Conservation (phyloP, 1,284 basidiomycete species). For the Ganoderma sinense region DNA sequence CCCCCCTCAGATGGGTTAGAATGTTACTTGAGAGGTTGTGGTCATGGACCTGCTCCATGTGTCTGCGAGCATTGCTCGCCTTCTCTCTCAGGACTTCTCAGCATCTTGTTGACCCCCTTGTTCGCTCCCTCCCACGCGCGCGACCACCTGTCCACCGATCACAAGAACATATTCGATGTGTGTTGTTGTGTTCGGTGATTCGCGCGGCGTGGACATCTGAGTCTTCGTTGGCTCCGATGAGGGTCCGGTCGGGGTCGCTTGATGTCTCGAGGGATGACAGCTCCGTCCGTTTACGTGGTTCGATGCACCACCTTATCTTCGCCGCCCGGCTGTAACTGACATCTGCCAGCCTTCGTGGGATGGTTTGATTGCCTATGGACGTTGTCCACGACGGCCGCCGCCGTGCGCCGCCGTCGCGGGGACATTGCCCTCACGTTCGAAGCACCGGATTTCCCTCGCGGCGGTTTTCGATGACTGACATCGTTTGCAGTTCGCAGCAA, state of each 20-base stretch:
- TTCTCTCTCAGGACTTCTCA: neutral
- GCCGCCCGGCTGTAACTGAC: neutral
- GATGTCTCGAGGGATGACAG: neutral
- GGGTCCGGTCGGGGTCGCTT: neutral
- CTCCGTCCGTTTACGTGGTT: neutral
- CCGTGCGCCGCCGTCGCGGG: neutral
- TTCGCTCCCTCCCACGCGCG: neutral
- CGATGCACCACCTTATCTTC: neutral
- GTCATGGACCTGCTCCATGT: neutral
- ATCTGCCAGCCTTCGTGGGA: neutral
- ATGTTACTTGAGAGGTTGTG: neutral
- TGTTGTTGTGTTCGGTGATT: neutral
- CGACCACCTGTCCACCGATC: neutral
- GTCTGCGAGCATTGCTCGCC: neutral
- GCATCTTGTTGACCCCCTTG: neutral
- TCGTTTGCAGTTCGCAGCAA: constrained; percentile 76
- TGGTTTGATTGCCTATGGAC: neutral
- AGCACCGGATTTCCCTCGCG: neutral
- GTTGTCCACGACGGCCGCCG: neutral
- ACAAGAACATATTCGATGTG: neutral
- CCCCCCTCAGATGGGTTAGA: neutral
- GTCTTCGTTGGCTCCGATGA: neutral
- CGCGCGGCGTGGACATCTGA: neutral
- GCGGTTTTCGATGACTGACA: neutral
- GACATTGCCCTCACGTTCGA: neutral